Percentiles rank a stretch among this genome's conserved stretches.
These are phyloP conservation scores for Tetrahymena borealis DNA, from an alignment of 73 alveolate genomes.

Conservation along the genomic window DNA sequence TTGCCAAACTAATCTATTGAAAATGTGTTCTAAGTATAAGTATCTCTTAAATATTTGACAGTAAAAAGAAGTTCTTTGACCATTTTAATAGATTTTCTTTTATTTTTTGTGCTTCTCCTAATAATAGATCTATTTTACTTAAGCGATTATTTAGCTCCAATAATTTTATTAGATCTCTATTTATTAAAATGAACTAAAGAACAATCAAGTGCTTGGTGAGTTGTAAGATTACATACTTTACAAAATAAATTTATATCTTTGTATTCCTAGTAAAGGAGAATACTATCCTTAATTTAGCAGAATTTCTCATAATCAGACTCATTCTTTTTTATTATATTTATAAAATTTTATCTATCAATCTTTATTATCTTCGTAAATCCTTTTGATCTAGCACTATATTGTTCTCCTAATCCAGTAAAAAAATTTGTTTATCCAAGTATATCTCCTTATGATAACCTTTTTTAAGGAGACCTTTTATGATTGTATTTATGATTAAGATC, in stretches of 20 bases:
- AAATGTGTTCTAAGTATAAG: too few species aligned
- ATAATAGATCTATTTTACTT: too few species aligned
- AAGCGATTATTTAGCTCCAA: too few species aligned
- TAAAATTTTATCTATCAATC: not conserved
- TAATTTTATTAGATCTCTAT: too few species aligned
- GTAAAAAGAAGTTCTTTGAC: too few species aligned
- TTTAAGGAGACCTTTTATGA: not conserved
- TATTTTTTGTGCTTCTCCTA: too few species aligned
- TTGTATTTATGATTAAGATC: not conserved
- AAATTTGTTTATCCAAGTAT: not conserved
- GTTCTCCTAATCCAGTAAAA: not conserved
- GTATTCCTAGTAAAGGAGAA: not conserved
- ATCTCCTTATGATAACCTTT: not conserved
- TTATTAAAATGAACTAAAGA: too few species aligned
- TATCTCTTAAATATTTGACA: too few species aligned
- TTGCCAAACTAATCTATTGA: too few species aligned
- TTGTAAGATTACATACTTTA: too few species aligned
- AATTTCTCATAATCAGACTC: not conserved
- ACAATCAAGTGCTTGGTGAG: too few species aligned
- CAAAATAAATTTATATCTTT: not conserved
- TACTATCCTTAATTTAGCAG: not conserved
- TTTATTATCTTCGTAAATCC: not conserved
- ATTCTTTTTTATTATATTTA: not conserved
- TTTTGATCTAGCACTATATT: not conserved
- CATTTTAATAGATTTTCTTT: too few species aligned